Base-by-base conservation (phyloP, 768 basidiomycete species). In the Mycena polygramma region DNA sequence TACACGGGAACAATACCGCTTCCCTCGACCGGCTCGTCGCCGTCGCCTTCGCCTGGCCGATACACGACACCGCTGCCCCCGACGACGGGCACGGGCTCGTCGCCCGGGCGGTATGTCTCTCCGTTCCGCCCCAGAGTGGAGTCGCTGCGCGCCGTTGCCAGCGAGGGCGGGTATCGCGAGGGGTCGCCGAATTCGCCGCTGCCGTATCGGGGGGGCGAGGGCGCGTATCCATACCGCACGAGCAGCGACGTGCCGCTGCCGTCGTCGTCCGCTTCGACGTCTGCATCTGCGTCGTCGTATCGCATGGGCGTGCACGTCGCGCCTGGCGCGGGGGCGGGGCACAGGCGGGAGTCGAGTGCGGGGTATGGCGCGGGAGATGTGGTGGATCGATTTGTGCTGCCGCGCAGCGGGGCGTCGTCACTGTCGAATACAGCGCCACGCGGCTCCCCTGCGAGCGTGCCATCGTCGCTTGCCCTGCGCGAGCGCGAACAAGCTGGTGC, bases 221-320 rank as follows among this genome's bases (percentile, higher is more conserved):
- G 30, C 30, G n/a, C n/a, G n/a, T 30, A 30, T 6, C n/a, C n/a
- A n/a, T 51, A 54, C 53, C 35, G 54, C 54, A n/a, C 43, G 26
- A 6, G 41, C 55, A 43, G 36, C 45, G 11, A n/a, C 22, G n/a
- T 7, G 15, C 15, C 41, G 41, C 5, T 2, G 49, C 30, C 30
- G 30, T 30, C 30, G 30, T 30, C 30, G 3, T 30, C 30, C 30
- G 30, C 30, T 6, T 30, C 30, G 17, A 14, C 62, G 46, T 46
- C 63, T 14, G 22, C 43, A 7, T 62, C 69, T 37, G 54, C 70
- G 19, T 26, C 70, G 45, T 73, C 72, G 55, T 57, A 68, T 37
- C 57, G 68, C 15, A 73, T 73, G 71, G 71, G 71, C 26, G 71
- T 71, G 66, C 65, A 68, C 59, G 60, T 71, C 22, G 43, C 57